Conservation (phyloP, 2,329 filamentous ascomycete genomes). For the Cordyceps militaris region DNA sequence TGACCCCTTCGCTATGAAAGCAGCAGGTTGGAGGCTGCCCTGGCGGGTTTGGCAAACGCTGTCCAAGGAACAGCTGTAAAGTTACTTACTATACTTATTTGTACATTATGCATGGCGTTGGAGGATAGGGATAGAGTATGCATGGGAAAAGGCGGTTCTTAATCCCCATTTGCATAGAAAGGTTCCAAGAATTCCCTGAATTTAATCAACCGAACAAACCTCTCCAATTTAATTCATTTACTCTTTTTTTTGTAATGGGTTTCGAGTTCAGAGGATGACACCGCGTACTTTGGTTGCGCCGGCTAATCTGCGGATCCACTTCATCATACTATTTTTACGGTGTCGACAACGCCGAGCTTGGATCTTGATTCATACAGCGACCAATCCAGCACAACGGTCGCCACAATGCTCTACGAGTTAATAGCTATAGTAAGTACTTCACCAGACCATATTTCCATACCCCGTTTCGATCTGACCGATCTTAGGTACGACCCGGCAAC, state of each 20-base stretch:
- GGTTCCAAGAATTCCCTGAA: background rate
- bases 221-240: background rate
- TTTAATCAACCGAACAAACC: background rate
- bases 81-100: background rate
- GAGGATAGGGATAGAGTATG: slow-evolving; percentile 6
- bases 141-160: no score
- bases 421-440: slow-evolving; percentile 82
- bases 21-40: slow-evolving; percentile 69
- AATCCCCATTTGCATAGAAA: background rate
- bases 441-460: background rate
- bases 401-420: slow-evolving; percentile 89
- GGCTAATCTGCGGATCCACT: slow-evolving; percentile 25
- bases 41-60: slow-evolving; percentile 60
- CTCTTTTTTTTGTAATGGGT: background rate
- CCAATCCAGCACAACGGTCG: slow-evolving; percentile 23
- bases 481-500: slow-evolving; percentile 83
- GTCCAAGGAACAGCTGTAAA: slow-evolving; percentile 41
- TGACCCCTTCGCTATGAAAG: slow-evolving; percentile 64
- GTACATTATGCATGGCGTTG: slow-evolving; percentile 31
- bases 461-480: background rate
- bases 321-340: slow-evolving; percentile 13
- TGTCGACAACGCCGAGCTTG: background rate
- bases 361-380: background rate
- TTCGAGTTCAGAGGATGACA: background rate
- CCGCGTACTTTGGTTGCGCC: slow-evolving; percentile 11